These are phyloP conservation scores for Aspergillus luchuensis DNA, from an alignment of 2,329 filamentous ascomycete genomes.

Conservation along the genomic window DNA sequence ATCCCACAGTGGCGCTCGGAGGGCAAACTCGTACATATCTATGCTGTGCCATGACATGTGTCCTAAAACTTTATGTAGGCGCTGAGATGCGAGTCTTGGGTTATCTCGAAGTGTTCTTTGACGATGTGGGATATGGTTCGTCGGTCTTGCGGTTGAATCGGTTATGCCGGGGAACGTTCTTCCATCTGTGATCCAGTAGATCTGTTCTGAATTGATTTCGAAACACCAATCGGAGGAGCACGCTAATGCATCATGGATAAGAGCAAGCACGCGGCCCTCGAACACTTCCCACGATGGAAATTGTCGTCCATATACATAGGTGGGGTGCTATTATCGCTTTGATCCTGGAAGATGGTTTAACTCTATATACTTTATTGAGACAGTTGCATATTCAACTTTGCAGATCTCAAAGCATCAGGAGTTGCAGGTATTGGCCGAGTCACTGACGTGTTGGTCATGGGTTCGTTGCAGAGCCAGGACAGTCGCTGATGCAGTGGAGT, in stretches of 20 bases:
- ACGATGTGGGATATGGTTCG: not conserved
- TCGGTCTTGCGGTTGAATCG: not conserved
- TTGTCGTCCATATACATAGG: too few species aligned
- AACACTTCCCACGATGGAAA: too few species aligned
- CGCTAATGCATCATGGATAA: too few species aligned
- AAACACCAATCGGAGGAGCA: too few species aligned
- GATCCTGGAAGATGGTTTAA: not conserved
- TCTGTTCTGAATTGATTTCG: too few species aligned
- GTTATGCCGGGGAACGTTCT: not conserved
- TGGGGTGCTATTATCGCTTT: too few species aligned
- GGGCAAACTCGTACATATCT: not conserved
- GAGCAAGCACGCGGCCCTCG: too few species aligned
- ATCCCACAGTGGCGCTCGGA: not conserved
- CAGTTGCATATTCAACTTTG: not conserved
- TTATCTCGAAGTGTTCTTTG: not conserved
- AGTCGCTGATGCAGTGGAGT: not conserved
- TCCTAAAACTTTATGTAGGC: not conserved
- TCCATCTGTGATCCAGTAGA: too few species aligned
- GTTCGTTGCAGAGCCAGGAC: not conserved
- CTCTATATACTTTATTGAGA: not conserved
- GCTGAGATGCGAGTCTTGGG: too few species aligned
- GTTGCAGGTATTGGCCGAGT: not conserved
- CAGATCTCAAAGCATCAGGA: not conserved
- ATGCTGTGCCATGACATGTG: not conserved
- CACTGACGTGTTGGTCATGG: not conserved